phyloP scores from a whole-genome alignment of 2,329 filamentous ascomycete genomes.

The Tolypocladium ovalisporum region DNA sequence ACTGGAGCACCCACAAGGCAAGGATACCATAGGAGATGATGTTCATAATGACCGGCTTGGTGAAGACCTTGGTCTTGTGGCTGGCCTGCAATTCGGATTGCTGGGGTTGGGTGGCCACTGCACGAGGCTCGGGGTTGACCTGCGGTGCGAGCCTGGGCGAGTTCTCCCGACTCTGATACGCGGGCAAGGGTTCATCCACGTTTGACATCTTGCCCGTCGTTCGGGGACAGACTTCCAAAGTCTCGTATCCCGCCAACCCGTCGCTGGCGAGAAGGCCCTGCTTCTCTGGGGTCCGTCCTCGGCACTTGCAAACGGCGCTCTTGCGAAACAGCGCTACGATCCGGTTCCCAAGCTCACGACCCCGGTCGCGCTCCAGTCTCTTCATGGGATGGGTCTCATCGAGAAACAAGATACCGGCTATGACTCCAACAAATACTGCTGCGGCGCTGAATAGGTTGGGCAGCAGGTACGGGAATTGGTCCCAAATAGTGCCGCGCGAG shows the following conservation, averaged over 20 bases:
- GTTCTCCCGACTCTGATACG: constrained; percentile 53
- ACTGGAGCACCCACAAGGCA: constrained; percentile 64
- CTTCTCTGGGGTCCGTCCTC: constrained; percentile 38
- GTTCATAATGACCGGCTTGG: constrained; percentile 72
- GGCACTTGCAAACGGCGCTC: constrained; percentile 20
- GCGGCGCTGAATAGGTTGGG: constrained; percentile 82
- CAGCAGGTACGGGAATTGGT: constrained; percentile 77
- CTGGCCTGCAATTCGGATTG: background rate
- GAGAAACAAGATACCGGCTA: constrained; percentile 73
- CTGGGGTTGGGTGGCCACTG: background rate
- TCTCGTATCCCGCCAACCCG: constrained; percentile 52
- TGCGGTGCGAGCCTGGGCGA: constrained; percentile 34
- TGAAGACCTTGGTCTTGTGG: constrained; percentile 52
- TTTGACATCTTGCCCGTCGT: constrained; percentile 2
- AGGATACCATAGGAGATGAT: constrained; percentile 86
- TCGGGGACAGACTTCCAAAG: constrained; percentile 14
- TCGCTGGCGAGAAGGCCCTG: constrained; percentile 53
- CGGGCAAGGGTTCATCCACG: constrained; percentile 51
- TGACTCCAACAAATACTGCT: constrained; percentile 66
- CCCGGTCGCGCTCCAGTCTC: constrained; percentile 65
- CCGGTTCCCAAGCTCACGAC: constrained; percentile 65
- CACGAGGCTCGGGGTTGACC: constrained; percentile 10
- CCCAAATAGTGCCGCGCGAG: constrained; percentile 64
- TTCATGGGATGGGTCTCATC: constrained; percentile 88
- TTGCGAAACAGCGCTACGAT: constrained; percentile 38